Base-by-base conservation (phyloP, 345 rosid species). In the Citrus glauca region DNA sequence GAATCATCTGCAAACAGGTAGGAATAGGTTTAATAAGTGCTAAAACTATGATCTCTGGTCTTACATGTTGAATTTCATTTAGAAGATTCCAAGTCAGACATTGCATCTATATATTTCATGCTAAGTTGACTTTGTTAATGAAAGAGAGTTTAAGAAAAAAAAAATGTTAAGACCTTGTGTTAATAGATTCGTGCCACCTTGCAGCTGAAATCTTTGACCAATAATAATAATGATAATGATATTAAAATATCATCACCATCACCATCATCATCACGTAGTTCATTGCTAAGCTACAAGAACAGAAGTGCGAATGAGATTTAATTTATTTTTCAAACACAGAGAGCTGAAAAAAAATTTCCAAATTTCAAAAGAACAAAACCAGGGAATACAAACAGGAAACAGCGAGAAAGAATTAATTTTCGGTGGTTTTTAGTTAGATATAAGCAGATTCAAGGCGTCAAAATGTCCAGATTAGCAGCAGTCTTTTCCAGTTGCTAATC, bases 191-290 rank as follows among this genome's bases (percentile, higher is more conserved):
- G 22, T 13, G 55, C 27, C 71, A 38, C 32, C 8, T n/a, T 22
- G 75, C 32, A 13, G 76, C 32, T 38, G 76, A 10, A 72, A 57
- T 72, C 9, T 37, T 72, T 72, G 76, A 59, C 66, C 53, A 19
- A 30, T 4, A 19, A 66, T 20, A 22, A 66, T 22, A 6, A 42
- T 42, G 48, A 42, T 42, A 10, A 42, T 42, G 7, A 42, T 42
- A 42, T 42, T 11, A 10, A 45, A 11, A 45, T 3, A 35, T 10
- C 13, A 33, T 19, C 27, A 22, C 4, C 35, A 4, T 33, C 25
- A 30, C 1, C 22, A 33, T n/a, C 14, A 35, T 20, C 17, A 9
- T 22, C 2, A 17, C 33, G n/a, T 0, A n/a, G 25, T 8, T n/a
- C 62, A n/a, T 24, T 11, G 38, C 38, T 0, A 6, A 14, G 38